A percentile compares a stretch with the other conserved stretches of the same genome.
Evolutionary conservation across 495 filamentous ascomycete species (phyloP).

Genomic region (Podospora appendiculata): DNA sequence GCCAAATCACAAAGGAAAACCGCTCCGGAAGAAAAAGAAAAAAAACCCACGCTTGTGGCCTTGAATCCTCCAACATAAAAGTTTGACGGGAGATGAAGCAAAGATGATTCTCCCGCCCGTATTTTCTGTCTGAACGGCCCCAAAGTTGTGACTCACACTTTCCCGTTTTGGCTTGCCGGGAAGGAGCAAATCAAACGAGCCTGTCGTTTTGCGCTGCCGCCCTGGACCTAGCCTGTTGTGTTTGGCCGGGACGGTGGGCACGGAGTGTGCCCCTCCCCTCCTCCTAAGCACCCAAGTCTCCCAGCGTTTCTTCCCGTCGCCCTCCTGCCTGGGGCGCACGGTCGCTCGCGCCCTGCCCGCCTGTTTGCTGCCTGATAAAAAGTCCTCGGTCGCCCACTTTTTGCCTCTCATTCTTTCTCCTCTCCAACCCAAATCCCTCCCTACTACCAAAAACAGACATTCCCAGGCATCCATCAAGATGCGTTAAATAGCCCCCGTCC

Average conservation of each 20-base stretch:
- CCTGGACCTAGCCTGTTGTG: background rate
- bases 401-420: constrained; percentile 11
- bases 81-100: too few relatives aligned
- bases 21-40: too few relatives aligned
- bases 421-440: constrained; percentile 17
- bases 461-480: background rate
- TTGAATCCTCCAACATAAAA: too few relatives aligned
- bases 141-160: constrained; percentile 22
- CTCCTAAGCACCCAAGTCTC: background rate
- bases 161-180: constrained; percentile 20
- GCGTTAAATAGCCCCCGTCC: constrained; percentile 8
- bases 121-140: background rate
- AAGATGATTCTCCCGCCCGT: too few relatives aligned
- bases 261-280: background rate
- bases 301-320: background rate
- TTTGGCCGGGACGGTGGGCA: background rate
- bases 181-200: constrained; percentile 2
- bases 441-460: constrained; percentile 16
- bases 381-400: constrained; percentile 15
- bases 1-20: too few relatives aligned
- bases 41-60: too few relatives aligned
- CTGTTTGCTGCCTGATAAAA: constrained; percentile 32
- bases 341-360: background rate
- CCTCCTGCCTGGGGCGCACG: constrained; percentile 1
- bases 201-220: background rate